These are phyloP conservation scores for Fusarium sp. DNA, from an alignment of 2,329 filamentous ascomycete genomes.

Conservation along the genomic window DNA sequence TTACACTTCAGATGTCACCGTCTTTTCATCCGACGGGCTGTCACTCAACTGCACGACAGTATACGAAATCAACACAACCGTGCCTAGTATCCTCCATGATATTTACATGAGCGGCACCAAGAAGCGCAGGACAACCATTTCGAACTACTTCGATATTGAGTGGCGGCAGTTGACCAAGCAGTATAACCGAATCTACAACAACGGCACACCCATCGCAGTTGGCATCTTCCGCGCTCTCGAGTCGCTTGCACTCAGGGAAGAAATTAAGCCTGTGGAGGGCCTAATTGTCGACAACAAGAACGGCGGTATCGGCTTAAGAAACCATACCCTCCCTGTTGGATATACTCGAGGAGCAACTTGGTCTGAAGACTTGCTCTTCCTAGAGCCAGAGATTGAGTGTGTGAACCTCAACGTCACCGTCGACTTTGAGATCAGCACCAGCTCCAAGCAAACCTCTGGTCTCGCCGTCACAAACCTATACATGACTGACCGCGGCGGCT, in stretches of 20 bases:
- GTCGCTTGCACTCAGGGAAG: slow-evolving; percentile 48
- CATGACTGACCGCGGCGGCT: slow-evolving; percentile 57
- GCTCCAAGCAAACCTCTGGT: neutral
- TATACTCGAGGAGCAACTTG: slow-evolving; percentile 53
- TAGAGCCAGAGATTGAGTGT: slow-evolving; percentile 58
- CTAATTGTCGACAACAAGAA: slow-evolving; percentile 55
- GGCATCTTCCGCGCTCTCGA: slow-evolving; percentile 36
- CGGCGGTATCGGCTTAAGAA: slow-evolving; percentile 59
- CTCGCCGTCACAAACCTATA: slow-evolving; percentile 37
- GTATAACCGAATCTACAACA: slow-evolving; percentile 40
- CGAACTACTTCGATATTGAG: slow-evolving; percentile 34
- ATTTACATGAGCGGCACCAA: slow-evolving; percentile 36
- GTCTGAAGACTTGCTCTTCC: slow-evolving; percentile 60
- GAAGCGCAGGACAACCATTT: slow-evolving; percentile 26
- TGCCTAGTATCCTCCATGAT: slow-evolving; percentile 42
- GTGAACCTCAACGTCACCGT: slow-evolving; percentile 57
- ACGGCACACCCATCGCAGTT: slow-evolving; percentile 46
- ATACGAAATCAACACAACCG: slow-evolving; percentile 33
- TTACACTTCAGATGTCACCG: slow-evolving; percentile 29
- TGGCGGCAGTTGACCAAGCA: slow-evolving; percentile 49
- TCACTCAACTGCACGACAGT: slow-evolving; percentile 25
- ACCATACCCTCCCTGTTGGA: slow-evolving; percentile 54
- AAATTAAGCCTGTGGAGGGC: slow-evolving; percentile 53
- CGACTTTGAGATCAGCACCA: slow-evolving; percentile 50
- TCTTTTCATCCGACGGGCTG: slow-evolving; percentile 39